These are phyloP conservation scores for Penicillium sp. DNA, from an alignment of 2,329 filamentous ascomycete genomes.

Conservation along the genomic window DNA sequence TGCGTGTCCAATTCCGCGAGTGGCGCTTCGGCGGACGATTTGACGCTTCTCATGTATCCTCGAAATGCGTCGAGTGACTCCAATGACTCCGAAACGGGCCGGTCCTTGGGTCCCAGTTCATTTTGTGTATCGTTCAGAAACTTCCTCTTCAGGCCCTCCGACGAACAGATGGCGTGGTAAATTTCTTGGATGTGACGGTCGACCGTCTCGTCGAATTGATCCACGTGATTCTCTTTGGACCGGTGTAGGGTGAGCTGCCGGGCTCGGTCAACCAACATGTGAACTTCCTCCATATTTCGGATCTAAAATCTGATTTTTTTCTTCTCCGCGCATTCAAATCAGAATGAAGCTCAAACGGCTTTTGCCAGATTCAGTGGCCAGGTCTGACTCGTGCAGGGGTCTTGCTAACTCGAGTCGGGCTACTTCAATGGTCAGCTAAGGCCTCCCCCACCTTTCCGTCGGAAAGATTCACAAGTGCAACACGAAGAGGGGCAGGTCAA, in stretches of 20 bases:
- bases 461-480: too few relatives aligned
- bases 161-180: conserved; percentile 25
- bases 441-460: too few relatives aligned
- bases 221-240: conserved; percentile 4
- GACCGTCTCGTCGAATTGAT: conserved; percentile 28
- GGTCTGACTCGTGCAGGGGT: too few relatives aligned
- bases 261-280: conserved; percentile 16
- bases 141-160: conserved; percentile 13
- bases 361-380: too few relatives aligned
- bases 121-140: conserved; percentile 23
- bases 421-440: too few relatives aligned
- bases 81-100: conserved; percentile 14
- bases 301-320: not conserved
- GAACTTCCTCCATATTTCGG: conserved; percentile 15
- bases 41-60: conserved; percentile 43
- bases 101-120: conserved; percentile 4
- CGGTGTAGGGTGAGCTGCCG: conserved; percentile 13
- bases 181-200: conserved; percentile 31
- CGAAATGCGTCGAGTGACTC: conserved; percentile 41
- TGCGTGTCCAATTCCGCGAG: conserved; percentile 51
- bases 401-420: too few relatives aligned
- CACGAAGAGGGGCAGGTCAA: too few relatives aligned
- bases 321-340: not conserved
- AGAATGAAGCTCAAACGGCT: too few relatives aligned
- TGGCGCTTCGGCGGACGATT: conserved; percentile 39